These are phyloP conservation scores for Trametes cingulata DNA, from an alignment of 768 basidiomycete species.

Conservation along the genomic window DNA sequence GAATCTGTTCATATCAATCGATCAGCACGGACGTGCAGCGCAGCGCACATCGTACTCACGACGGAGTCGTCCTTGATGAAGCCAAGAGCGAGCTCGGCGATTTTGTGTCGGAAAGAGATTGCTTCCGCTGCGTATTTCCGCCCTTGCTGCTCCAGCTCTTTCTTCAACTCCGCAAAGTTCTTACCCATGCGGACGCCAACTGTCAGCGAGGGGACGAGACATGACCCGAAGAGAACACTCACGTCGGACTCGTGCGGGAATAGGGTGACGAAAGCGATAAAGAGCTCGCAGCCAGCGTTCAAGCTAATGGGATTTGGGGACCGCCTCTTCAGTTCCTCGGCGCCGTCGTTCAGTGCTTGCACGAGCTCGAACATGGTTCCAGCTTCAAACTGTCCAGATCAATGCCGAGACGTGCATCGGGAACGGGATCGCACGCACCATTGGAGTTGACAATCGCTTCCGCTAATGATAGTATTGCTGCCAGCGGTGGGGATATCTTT, in stretches of 20 bases:
- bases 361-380: conserved; percentile 94
- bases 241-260: conserved; percentile 83
- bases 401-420: conserved; percentile 8
- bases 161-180: conserved; percentile 85
- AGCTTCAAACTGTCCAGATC: conserved; percentile 43
- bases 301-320: conserved; percentile 79
- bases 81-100: conserved; percentile 82
- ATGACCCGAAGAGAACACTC: conserved; percentile 34
- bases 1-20: conserved; percentile 57
- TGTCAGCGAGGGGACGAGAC: not conserved
- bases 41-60: conserved; percentile 40
- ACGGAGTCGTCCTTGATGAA: conserved; percentile 97
- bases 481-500: conserved; percentile 80
- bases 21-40: conserved; percentile 18
- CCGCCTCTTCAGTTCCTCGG: conserved; percentile 58
- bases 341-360: conserved; percentile 76
- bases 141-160: conserved; percentile 80
- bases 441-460: conserved; percentile 79
- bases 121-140: conserved; percentile 76
- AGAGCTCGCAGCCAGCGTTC: conserved; percentile 88
- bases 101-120: conserved; percentile 83
- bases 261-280: conserved; percentile 85
- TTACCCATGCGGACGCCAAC: conserved; percentile 32
- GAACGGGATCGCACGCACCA: conserved; percentile 43
- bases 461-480: conserved; percentile 84